Percentiles rank a stretch among this genome's conserved stretches.
These are phyloP conservation scores for Anacardium occidentale DNA, from an alignment of 345 rosid species.

Conservation along the genomic window DNA sequence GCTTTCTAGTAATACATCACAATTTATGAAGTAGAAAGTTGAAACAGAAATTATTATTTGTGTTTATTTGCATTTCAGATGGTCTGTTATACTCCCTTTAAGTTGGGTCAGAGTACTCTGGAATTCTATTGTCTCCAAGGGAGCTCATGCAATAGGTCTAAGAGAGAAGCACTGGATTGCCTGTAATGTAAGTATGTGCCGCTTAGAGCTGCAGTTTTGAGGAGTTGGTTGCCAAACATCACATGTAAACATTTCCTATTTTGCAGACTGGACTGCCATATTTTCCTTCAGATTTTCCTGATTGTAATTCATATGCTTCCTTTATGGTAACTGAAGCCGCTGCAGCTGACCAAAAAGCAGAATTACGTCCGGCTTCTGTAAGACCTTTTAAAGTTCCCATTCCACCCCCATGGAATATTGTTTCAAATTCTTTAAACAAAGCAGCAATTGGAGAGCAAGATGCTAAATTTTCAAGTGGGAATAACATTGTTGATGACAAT, in stretches of 20 bases:
- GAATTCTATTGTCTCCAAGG: slow-evolving; percentile 58
- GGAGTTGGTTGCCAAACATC: slow-evolving; percentile 8
- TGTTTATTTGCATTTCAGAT: slow-evolving; percentile 46
- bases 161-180: slow-evolving; percentile 86
- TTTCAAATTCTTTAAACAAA: slow-evolving; percentile 35
- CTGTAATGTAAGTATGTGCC: slow-evolving; percentile 50
- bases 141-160: slow-evolving; percentile 77
- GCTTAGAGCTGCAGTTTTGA: slow-evolving; percentile 13
- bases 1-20: not conserved
- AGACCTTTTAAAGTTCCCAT: slow-evolving; percentile 65
- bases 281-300: slow-evolving; percentile 90
- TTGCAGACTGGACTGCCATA: slow-evolving; percentile 66
- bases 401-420: slow-evolving; percentile 68
- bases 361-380: slow-evolving; percentile 47
- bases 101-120: slow-evolving; percentile 83
- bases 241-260: slow-evolving; percentile 11
- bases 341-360: slow-evolving; percentile 43
- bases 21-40: not conserved
- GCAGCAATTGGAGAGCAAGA: slow-evolving; percentile 17
- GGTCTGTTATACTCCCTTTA: slow-evolving; percentile 81
- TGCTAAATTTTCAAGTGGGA: slow-evolving; percentile 21
- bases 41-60: not conserved
- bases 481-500: slow-evolving; percentile 23
- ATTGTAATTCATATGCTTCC: slow-evolving; percentile 62
- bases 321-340: slow-evolving; percentile 52